phyloP scores from a whole-genome alignment of 2,329 filamentous ascomycete genomes.

The Dothistroma pini region DNA sequence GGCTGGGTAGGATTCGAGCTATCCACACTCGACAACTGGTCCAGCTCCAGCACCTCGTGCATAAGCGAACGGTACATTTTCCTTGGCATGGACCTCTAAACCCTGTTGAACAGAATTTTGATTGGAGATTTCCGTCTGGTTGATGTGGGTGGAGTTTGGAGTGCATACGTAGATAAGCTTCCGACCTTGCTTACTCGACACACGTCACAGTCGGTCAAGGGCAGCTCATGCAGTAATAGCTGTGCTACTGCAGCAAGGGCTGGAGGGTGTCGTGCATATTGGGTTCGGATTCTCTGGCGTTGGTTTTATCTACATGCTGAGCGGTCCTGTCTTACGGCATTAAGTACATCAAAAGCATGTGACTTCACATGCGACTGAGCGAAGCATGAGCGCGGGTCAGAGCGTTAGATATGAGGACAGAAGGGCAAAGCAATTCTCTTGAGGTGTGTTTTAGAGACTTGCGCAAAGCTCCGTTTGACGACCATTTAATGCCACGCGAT shows the following conservation, averaged over 20 bases:
- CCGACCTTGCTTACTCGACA: conserved; percentile 7
- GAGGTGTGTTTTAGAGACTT: no score
- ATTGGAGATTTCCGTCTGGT: neutral
- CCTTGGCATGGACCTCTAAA: conserved; percentile 79
- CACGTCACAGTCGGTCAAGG: neutral
- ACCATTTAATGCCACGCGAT: no score
- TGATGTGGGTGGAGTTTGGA: neutral
- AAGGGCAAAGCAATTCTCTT: neutral
- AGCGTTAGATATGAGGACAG: neutral
- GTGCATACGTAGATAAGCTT: conserved; percentile 2
- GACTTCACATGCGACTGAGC: neutral
- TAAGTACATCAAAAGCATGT: neutral
- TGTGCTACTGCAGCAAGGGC: neutral
- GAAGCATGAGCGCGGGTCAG: neutral
- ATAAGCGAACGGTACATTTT: conserved; percentile 80
- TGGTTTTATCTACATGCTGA: neutral
- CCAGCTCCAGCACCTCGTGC: conserved; percentile 51
- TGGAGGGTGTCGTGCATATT: neutral
- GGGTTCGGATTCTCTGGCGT: neutral
- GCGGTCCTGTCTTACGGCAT: neutral
- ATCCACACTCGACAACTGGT: conserved; percentile 74
- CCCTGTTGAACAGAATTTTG: neutral
- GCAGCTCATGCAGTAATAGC: neutral
- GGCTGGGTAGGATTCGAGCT: conserved; percentile 93
- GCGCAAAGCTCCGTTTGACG: no score